Base-by-base conservation (phyloP, 192 early-diverging fungal genomes). In the Podila epicladia region DNA sequence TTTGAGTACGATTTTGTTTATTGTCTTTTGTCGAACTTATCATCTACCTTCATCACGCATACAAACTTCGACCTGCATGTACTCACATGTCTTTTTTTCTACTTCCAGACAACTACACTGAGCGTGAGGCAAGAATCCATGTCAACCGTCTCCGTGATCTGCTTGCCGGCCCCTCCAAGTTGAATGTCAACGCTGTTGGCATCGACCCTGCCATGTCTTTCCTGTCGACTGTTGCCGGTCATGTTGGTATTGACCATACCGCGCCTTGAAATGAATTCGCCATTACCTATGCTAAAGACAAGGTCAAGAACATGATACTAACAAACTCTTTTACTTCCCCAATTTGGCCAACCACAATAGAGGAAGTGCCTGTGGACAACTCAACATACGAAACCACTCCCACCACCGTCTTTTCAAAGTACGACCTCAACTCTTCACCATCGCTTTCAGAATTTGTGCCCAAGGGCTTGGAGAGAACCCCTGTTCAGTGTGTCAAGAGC, bases 71-170 rank as follows among this genome's bases (percentile, higher is more conserved):
- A 9, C 24, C 24, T 26, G 53, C 53, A 24, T 55, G 53, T 20
- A 55, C 53, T 55, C 22, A 55, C 6, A 22, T 45, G 53, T 55
- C 53, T 5, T 55, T 68, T 53, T 12, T 22, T 41, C 45, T 33
- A 48, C 7, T 20, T 72, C 3, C 76, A 94, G 94, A 92, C 64
- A 87, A 74, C n/a, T 97, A 97, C 84, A 97, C 92, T 58, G 97
- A 98, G 74, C 92, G 95, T 62, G 98, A 98, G 72, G 92, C 95
- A 9, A 92, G 95, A 37, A 83, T 97, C 41, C 98, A 99, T 73
- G 85, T 99, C 74, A 92, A 86, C 65, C 93, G 96, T 53, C 86
- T 98, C 35, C 91, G 95, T 55, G 97, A 98, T 82, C 80, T 97
- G 33, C 82, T 99, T 28, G 90, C 86, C 51, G 91, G 92, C n/a